Conservation (phyloP, 352 stramenopile species). For the Phytopythium delawarense region DNA sequence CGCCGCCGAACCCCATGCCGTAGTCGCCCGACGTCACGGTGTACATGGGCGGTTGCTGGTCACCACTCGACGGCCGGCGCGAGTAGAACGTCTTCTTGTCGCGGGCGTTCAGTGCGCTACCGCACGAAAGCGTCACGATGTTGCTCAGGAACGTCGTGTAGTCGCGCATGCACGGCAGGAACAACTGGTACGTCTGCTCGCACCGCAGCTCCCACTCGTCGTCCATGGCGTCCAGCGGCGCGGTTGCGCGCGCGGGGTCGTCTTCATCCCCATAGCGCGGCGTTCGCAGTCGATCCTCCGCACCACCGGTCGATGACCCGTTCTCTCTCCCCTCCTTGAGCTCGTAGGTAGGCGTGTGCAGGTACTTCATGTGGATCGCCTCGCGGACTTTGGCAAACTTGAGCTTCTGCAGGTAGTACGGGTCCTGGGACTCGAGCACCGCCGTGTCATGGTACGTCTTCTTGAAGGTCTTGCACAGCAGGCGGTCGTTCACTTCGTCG, state of each 20-base stretch:
- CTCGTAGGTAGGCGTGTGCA: constrained; percentile 58
- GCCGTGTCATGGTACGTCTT: constrained; percentile 44
- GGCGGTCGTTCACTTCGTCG: constrained; percentile 40
- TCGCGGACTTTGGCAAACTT: constrained; percentile 63
- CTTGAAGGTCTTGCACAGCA: constrained; percentile 70
- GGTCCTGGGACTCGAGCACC: constrained; percentile 53
- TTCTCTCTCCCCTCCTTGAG: constrained; percentile 46
- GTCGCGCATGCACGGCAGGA: constrained; percentile 67
- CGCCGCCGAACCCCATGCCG: constrained; percentile 22
- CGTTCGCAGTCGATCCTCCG: neutral
- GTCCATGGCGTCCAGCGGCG: constrained; percentile 44
- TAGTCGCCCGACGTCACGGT: constrained; percentile 13
- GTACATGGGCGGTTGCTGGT: constrained; percentile 22
- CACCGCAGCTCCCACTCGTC: constrained; percentile 71
- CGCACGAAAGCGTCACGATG: constrained; percentile 60
- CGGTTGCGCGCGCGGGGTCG: constrained; percentile 16
- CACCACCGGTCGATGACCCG: constrained; percentile 14
- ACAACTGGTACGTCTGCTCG: constrained; percentile 66
- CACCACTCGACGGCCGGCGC: constrained; percentile 41
- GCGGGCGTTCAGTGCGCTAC: constrained; percentile 57
- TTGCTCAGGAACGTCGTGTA: constrained; percentile 65
- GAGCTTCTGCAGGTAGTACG: constrained; percentile 68
- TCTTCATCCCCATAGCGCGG: neutral
- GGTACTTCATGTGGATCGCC: constrained; percentile 69
- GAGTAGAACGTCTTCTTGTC: constrained; percentile 84